Evolutionary conservation across 192 early-diverging fungal species (phyloP).

Genomic region (Podila epigama): DNA sequence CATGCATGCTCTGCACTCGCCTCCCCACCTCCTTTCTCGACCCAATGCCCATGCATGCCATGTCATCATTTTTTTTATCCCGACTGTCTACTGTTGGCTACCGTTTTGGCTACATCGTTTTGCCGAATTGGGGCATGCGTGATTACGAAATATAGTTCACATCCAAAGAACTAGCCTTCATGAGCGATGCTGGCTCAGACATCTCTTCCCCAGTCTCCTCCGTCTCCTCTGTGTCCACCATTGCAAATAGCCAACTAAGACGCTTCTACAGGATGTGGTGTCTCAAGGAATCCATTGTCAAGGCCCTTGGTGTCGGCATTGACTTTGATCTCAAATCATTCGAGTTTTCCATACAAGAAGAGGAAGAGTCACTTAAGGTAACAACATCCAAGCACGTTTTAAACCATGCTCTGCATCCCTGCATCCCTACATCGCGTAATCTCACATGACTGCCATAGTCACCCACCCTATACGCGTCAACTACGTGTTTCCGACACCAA

Average conservation of each 20-base stretch:
- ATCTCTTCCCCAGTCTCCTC: not conserved
- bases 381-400: not conserved
- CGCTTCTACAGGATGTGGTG: slow-evolving; percentile 63
- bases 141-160: slow-evolving; percentile 15
- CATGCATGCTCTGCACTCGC: too few relatives aligned
- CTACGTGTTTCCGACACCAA: not conserved
- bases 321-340: slow-evolving; percentile 53
- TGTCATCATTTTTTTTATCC: not conserved
- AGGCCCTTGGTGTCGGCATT: slow-evolving; percentile 64
- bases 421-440: too few relatives aligned
- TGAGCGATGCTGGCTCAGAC: slow-evolving; percentile 11
- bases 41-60: not conserved
- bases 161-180: slow-evolving; percentile 20
- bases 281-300: slow-evolving; percentile 65
- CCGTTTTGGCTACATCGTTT: not conserved
- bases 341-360: slow-evolving; percentile 49
- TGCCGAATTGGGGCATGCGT: not conserved
- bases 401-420: too few relatives aligned
- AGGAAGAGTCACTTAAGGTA: slow-evolving; percentile 19
- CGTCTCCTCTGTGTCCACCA: slow-evolving; percentile 4
- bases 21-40: not conserved
- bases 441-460: too few relatives aligned
- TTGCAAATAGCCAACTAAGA: slow-evolving; percentile 24
- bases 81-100: not conserved
- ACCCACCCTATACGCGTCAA: too few relatives aligned